Conservation (phyloP, 768 basidiomycete species). For the Crassisporium funariophilum region DNA sequence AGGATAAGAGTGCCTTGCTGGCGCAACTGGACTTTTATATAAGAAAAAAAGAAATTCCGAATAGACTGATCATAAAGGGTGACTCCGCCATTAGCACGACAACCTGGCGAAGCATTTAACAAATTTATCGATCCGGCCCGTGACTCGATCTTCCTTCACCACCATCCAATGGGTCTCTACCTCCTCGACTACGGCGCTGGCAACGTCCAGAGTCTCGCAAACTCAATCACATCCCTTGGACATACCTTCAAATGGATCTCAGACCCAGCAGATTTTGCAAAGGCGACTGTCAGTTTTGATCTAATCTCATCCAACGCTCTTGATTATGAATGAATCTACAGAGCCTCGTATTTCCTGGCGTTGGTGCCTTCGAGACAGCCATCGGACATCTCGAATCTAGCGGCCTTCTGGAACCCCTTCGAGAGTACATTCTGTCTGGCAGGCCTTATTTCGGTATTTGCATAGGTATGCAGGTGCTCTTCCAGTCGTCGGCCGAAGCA, state of each 20-base stretch:
- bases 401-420: conserved; percentile 80
- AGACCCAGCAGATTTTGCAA: conserved; percentile 75
- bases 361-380: conserved; percentile 91
- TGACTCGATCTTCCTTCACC: conserved; percentile 17
- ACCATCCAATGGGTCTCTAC: conserved; percentile 58
- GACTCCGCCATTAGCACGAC: conserved; percentile 21
- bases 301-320: conserved; percentile 6
- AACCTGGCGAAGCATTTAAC: conserved; percentile 11
- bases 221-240: conserved; percentile 83
- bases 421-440: conserved; percentile 81
- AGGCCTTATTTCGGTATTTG: conserved; percentile 97
- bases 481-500: conserved; percentile 82
- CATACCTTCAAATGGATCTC: conserved; percentile 90
- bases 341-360: conserved; percentile 96
- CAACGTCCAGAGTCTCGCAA: conserved; percentile 92
- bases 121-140: conserved; percentile 21
- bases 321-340: conserved; percentile 35
- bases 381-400: conserved; percentile 71
- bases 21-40: no score
- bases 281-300: conserved; percentile 80
- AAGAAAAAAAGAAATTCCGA: conserved; percentile 1
- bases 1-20: not conserved
- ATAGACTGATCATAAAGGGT: conserved; percentile 1
- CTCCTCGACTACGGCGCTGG: conserved; percentile 98
- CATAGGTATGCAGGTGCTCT: conserved; percentile 97